Percentiles rank a stretch among this genome's conserved stretches.
Evolutionary conservation across 352 stramenopile species (phyloP).

Genomic region (Thraustochytrium striatum): DNA sequence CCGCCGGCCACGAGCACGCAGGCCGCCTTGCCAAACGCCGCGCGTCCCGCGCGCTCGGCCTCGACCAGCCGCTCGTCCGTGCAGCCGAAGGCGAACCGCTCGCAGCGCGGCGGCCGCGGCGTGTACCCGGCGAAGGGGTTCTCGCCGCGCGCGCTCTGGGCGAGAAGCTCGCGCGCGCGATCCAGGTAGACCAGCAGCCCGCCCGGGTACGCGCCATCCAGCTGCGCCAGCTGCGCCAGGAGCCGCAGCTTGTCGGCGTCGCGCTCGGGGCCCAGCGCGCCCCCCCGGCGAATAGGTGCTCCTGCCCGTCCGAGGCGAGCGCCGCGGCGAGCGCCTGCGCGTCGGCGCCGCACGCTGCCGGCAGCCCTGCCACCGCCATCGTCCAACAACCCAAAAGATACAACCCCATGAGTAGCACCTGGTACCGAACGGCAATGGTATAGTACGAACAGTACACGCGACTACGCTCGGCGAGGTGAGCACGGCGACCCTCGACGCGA

Average conservation of each 20-base stretch:
- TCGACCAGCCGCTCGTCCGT: conserved; percentile 57
- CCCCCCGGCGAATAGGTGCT: conserved; percentile 40
- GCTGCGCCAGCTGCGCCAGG: conserved; percentile 14
- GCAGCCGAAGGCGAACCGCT: conserved; percentile 61
- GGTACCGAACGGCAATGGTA: too few relatives aligned
- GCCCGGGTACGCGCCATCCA: conserved; percentile 61
- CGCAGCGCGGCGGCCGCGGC: conserved; percentile 55
- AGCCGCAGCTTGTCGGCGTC: conserved; percentile 44
- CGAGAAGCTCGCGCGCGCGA: conserved; percentile 60
- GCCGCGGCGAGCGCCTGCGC: not conserved
- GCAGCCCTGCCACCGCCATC: too few relatives aligned
- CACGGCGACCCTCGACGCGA: too few relatives aligned
- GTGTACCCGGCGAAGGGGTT: conserved; percentile 66
- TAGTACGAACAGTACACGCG: too few relatives aligned
- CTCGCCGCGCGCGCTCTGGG: conserved; percentile 56
- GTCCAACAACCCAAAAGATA: too few relatives aligned
- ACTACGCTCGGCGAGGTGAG: too few relatives aligned
- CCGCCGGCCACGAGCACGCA: conserved; percentile 96
- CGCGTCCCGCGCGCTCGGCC: conserved; percentile 66
- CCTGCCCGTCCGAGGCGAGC: conserved; percentile 29
- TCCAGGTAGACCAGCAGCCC: conserved; percentile 62
- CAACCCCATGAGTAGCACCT: too few relatives aligned
- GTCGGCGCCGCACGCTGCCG: too few relatives aligned
- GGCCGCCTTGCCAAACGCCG: conserved; percentile 68
- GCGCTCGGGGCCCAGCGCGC: not conserved